Base-by-base conservation (phyloP, 78 protist species). In the Pigoraptor vietnamica region DNA sequence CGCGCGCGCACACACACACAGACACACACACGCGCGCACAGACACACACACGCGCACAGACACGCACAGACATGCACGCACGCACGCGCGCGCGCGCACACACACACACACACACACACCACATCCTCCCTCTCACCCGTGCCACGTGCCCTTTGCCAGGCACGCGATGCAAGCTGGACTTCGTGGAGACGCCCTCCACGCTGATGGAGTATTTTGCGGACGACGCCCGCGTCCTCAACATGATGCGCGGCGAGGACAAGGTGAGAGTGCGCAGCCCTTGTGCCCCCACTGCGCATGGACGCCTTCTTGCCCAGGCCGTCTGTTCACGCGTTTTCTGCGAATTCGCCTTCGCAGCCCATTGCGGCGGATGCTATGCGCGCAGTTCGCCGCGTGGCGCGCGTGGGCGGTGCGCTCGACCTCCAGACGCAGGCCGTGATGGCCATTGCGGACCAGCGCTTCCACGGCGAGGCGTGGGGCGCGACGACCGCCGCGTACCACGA, bases 91-190 rank as follows among this genome's bases (percentile, higher is more conserved):
- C 67, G 29, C 29, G 67, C 67, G 6, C 67, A 6, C 14, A 48
- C 67, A 48, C 29, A 6, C 67, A 6, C 67, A 14, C 67, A 48
- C 14, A 6, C 14, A 14, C 67, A 48, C 67, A 48, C 29, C 6
- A 48, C 14, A 14, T 48, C 6, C 6, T 48, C 6, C 14, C 67
- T 48, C 29, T 48, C 29, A 6, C 6, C 39, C 6, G 39, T 81
- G 89, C 6, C 14, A 6, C 67, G 67, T 48, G 67, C 67, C 29
- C 14, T 48, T 48, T n/a, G n/a, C 29, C 97, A 38, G 95, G 96
- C 81, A 94, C 97, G 0, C 23, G 35, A 32, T 94, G 93, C 37
- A 81, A 91, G 91, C 92, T 93, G 23, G 97, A 96, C 90, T 96
- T 94, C n/a, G 95, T 96, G 29, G 93, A 92, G 39, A 25, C 39